Evolutionary conservation across 495 filamentous ascomycete species (phyloP), one percentile per base, ranked within the genome.

Genomic region (Aspergillus funiculosus): DNA sequence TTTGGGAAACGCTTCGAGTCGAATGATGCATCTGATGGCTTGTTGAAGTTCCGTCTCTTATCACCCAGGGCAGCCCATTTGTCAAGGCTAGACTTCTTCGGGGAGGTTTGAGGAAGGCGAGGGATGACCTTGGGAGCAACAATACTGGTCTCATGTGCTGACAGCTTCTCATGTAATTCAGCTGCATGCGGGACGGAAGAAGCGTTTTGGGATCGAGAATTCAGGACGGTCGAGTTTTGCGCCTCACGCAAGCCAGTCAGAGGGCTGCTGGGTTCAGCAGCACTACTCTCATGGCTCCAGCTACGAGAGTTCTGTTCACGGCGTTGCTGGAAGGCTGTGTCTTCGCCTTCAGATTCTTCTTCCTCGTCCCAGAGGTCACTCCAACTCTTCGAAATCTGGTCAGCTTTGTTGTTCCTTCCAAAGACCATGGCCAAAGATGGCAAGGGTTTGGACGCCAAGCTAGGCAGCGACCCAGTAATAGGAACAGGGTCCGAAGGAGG

Each of bases 321-420:
- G 26, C 83, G 75, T 44, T 74, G 63, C 51, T 81, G 69, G 38
- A 85, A 43, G 11, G 74, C 75, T 27, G 54, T 29, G 36, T 78
- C 75, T 44, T 80, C 74, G 32, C 71, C 71, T 61, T 86, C 77
- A 13, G 77, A 75, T 62, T 95, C 89, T 52, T 92, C 77, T 41
- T 95, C 89, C 63, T 95, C 89, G 44, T 95, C 89, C 83, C 86
- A 96, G 52, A 96, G 74, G 66, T 96, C 89, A 54, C 88, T 92
- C 89, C 89, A 96, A 74, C 89, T 96, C 80, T 96, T 95, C 20
- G 89, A 92, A 8, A 89, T 85, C 37, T 71, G 63, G 14, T 77
- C 68, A 3, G 84, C 78, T 51, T 77, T 77, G 59, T 85, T 76
- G 61, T 86, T 79, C 60, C 80, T 82, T 19, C 86, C 86, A 59